A percentile compares a stretch with the other conserved stretches of the same genome.
These are phyloP conservation scores for Triadica sebifera DNA, from an alignment of 345 rosid species.

Conservation along the genomic window DNA sequence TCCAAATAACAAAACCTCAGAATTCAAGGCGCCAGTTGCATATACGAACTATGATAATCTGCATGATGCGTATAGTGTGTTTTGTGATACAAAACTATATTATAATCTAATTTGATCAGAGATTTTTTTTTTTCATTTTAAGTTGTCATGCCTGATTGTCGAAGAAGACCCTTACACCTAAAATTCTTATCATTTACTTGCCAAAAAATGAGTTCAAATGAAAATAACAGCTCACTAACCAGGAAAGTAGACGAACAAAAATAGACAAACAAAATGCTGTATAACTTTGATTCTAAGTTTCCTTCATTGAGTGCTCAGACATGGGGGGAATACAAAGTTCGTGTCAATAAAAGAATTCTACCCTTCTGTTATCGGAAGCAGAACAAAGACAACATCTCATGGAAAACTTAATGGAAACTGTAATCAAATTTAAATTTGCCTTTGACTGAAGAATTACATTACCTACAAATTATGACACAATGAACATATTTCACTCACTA, in stretches of 20 bases:
- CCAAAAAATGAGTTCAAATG: background rate
- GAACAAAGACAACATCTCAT: conserved; percentile 21
- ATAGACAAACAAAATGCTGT: background rate
- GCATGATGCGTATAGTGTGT: no score
- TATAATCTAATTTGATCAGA: no score
- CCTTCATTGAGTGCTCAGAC: conserved; percentile 29
- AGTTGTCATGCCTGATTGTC: no score
- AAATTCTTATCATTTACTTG: background rate
- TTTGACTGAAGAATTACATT: conserved; percentile 32
- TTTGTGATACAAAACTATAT: no score
- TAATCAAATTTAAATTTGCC: conserved; percentile 29
- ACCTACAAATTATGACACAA: conserved; percentile 44
- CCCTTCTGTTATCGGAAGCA: conserved; percentile 27
- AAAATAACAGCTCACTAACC: background rate
- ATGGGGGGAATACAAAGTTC: conserved; percentile 18
- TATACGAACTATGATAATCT: no score
- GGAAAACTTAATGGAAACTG: conserved; percentile 14
- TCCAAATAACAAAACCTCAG: no score
- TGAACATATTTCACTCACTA: conserved; percentile 30
- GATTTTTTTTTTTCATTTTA: no score
- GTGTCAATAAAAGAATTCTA: conserved; percentile 40
- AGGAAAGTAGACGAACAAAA: background rate
- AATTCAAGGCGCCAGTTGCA: no score
- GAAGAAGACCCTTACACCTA: no score
- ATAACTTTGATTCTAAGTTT: conserved; percentile 19